Evolutionary conservation across 2,329 filamentous ascomycete species (phyloP), one percentile per base, ranked within the genome.

Genomic region (Penicillium sp.): DNA sequence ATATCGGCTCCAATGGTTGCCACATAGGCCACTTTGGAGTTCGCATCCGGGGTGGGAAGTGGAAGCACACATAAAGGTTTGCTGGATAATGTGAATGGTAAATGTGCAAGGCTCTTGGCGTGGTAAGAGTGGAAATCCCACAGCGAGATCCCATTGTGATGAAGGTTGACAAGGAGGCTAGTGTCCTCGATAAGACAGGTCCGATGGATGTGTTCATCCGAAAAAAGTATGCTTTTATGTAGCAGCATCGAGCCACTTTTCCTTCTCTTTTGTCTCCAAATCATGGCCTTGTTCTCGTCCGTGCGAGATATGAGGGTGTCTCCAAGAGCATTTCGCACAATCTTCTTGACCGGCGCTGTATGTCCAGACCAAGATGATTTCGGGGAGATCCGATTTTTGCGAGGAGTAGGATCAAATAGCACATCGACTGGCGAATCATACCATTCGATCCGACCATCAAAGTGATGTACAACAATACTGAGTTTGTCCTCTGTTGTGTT

Each of bases 321-420:
- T 9, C 92, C 93, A 68, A 88, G 90, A 44, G 89, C 90, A 69
- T 93, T 96, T 60, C 92, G 88, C 47, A 96, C 89, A 60, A 96
- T 90, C 71, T 96, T 96, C 69, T 89, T 89, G 61, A 97, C 87
- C 0, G 91, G 82, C 16, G 84, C 84, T 16, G 89, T 90, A 77
- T 97, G 93, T 1, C 94, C 93, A 1, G 91, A 91, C 91, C 92
- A 96, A 1, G 87, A 83, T 2, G 86, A 84, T 61, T 84, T 85
- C 14, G 86, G 81, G 19, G 79, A 76, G 16, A 96, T 77, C 1
- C 90, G 86, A 43, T 81, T 77, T 50, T 78, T 79, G 44, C 83
- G 81, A 44, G 85, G 83, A 0, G 83, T 81, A 2, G 90, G 88
- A 68, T 96, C 92, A 63, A 99, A 89, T 14, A 98, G 80, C 54